Percentiles rank a stretch among this genome's conserved stretches.
Evolutionary conservation across 225 moss, liverwort and hornwort species (phyloP).

Genomic region (Rhytidiadelphus loreus): DNA sequence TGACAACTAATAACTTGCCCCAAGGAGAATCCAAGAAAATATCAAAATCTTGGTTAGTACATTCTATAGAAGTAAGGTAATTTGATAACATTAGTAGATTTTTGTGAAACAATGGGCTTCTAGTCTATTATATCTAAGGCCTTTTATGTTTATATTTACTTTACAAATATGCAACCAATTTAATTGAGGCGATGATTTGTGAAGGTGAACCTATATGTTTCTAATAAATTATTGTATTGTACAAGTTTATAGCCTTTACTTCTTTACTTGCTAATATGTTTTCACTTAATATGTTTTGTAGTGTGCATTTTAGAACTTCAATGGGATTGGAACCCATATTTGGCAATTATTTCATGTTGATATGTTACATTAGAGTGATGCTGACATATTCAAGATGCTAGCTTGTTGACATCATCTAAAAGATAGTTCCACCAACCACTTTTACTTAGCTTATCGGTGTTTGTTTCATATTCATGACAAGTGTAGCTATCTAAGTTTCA

Average conservation of each 20-base stretch:
- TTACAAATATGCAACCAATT: too few species aligned
- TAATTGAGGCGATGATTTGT: too few species aligned
- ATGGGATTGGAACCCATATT: not conserved
- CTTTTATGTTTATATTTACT: too few species aligned
- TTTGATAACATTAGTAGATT: too few species aligned
- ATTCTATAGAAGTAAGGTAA: not conserved
- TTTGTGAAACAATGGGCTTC: too few species aligned
- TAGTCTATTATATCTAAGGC: too few species aligned
- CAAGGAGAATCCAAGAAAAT: not conserved
- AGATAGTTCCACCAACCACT: not conserved
- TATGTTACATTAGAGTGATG: not conserved
- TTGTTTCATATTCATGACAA: not conserved
- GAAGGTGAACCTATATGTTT: too few species aligned
- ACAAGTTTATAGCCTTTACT: not conserved
- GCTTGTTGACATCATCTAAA: not conserved
- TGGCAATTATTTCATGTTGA: not conserved
- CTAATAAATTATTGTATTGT: too few species aligned
- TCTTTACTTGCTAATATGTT: not conserved
- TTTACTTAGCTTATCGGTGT: not conserved
- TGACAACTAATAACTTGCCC: not conserved
- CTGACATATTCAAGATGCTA: not conserved
- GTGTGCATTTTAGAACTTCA: not conserved
- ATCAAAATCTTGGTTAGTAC: not conserved
- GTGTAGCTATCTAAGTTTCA: not conserved
- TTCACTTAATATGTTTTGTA: not conserved